Conservation (phyloP, 2,329 filamentous ascomycete species). For the Penicillium occitanis region DNA sequence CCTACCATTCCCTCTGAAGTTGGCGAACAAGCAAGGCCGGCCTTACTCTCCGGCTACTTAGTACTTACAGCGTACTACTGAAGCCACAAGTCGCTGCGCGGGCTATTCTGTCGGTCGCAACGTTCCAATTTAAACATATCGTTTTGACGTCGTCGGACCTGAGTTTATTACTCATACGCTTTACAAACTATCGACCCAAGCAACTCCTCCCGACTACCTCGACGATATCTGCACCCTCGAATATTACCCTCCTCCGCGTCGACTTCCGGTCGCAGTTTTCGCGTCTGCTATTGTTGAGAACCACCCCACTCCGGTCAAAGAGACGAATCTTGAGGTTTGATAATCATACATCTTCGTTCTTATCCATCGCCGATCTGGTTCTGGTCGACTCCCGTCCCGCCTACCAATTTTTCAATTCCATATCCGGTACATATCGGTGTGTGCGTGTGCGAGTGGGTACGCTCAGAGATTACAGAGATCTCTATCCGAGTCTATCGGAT, state of each 20-base stretch:
- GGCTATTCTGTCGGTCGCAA: not conserved
- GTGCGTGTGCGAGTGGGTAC: not conserved
- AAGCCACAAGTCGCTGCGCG: not conserved
- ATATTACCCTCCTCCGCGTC: not conserved
- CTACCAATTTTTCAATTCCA: not conserved
- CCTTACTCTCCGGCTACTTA: not conserved
- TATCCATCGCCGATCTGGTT: slow-evolving; percentile 3
- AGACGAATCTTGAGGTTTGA: not conserved
- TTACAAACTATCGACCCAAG: not conserved
- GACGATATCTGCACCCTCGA: not conserved
- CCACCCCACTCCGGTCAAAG: not conserved
- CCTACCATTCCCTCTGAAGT: not conserved
- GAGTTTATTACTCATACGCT: not conserved
- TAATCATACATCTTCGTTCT: not conserved
- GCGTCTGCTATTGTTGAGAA: not conserved
- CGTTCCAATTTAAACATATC: not conserved
- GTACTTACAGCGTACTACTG: not conserved
- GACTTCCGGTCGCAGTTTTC: not conserved
- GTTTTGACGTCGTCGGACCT: not conserved
- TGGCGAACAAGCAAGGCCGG: not conserved
- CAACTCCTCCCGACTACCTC: not conserved
- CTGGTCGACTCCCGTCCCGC: slow-evolving; percentile 12
- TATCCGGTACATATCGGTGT: not conserved
- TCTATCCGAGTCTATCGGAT: not conserved
- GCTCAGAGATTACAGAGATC: not conserved